Evolutionary conservation across 768 basidiomycete genomes (phyloP).

Genomic region (Psilocybe subaeruginosa): DNA sequence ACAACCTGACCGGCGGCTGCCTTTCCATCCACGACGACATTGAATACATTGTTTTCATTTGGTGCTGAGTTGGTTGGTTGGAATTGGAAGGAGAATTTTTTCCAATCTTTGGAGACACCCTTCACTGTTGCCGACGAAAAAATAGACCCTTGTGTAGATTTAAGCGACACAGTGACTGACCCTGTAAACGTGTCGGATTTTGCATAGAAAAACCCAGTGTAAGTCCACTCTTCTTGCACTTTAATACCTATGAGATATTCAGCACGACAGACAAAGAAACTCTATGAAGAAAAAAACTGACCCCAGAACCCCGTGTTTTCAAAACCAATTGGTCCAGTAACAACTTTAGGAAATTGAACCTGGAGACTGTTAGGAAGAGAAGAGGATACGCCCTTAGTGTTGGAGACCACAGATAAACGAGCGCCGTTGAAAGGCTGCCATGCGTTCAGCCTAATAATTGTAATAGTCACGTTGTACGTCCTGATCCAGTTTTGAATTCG

Average conservation of each 20-base stretch:
- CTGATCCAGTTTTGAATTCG: neutral
- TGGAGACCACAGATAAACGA: constrained; percentile 39
- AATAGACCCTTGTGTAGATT: constrained; percentile 42
- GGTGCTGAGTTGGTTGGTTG: constrained; percentile 41
- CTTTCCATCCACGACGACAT: constrained; percentile 49
- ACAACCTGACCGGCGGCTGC: constrained; percentile 43
- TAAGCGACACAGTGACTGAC: constrained; percentile 39
- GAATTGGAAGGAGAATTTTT: constrained; percentile 45
- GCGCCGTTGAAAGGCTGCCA: constrained; percentile 49
- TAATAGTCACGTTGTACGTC: neutral
- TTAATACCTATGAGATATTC: constrained; percentile 45
- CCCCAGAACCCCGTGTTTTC: constrained; percentile 53
- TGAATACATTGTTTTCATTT: constrained; percentile 52
- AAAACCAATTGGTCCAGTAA: constrained; percentile 43
- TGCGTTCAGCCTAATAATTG: constrained; percentile 31
- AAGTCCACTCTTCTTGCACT: constrained; percentile 55
- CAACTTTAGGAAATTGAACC: constrained; percentile 42
- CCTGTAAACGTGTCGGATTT: constrained; percentile 35
- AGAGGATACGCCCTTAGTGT: constrained; percentile 47
- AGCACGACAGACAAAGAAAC: neutral
- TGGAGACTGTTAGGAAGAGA: constrained; percentile 61
- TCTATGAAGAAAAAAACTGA: constrained; percentile 17
- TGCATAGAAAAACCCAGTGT: constrained; percentile 56
- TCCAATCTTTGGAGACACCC: constrained; percentile 46
- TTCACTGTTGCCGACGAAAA: constrained; percentile 32